Conservation (phyloP, 768 basidiomycete genomes). For the Hygrophorus russula region DNA sequence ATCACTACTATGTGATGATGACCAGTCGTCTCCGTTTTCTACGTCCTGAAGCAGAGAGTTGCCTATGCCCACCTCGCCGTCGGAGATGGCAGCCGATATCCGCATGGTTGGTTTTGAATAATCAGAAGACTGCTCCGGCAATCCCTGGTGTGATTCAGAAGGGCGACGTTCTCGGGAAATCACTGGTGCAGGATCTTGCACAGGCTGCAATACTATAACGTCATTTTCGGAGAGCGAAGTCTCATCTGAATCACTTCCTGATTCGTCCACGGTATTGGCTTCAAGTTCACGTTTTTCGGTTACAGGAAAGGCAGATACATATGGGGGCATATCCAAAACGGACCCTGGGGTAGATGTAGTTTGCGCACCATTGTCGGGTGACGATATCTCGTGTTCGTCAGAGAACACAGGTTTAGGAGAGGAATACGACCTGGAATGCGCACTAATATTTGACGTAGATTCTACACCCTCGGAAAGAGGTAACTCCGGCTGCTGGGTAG, state of each 20-base stretch:
- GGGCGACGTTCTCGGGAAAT: not conserved
- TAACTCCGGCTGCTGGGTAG: no score
- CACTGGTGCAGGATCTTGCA: no score
- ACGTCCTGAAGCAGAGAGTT: slow-evolving; percentile 50
- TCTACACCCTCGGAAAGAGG: no score
- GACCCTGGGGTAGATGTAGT: not conserved
- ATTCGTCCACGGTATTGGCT: not conserved
- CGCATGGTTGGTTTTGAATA: slow-evolving; percentile 13
- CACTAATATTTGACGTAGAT: no score
- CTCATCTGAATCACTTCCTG: no score
- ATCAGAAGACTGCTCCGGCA: slow-evolving; percentile 3
- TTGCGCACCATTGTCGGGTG: not conserved
- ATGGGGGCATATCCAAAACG: not conserved
- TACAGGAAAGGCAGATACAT: not conserved
- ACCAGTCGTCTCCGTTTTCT: slow-evolving; percentile 20
- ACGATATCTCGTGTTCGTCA: no score
- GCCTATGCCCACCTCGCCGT: slow-evolving; percentile 60
- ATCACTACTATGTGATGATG: slow-evolving; percentile 5
- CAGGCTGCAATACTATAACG: no score
- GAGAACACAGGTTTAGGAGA: no score
- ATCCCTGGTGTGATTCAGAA: not conserved
- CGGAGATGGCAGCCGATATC: slow-evolving; percentile 30
- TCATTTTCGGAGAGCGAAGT: no score
- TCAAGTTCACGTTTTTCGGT: not conserved
- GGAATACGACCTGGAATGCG: no score